Evolutionary conservation across 768 basidiomycete genomes (phyloP).

Genomic region (Lactarius evosmus): DNA sequence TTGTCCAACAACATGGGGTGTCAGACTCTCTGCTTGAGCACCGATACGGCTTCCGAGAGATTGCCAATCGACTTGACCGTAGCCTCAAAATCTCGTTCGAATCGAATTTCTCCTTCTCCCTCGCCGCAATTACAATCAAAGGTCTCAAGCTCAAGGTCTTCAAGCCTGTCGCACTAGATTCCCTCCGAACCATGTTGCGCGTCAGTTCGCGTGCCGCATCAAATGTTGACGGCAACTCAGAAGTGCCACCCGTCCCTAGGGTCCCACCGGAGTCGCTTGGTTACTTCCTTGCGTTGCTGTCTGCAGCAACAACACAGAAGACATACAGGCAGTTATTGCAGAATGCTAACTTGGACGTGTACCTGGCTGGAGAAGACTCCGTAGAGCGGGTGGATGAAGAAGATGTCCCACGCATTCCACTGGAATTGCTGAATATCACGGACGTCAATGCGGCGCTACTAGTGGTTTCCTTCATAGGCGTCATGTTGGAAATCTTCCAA

Average conservation of each 20-base stretch:
- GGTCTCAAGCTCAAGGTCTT: slow-evolving; percentile 70
- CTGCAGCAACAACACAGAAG: slow-evolving; percentile 56
- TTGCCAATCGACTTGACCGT: slow-evolving; percentile 68
- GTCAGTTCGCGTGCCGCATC: slow-evolving; percentile 51
- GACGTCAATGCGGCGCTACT: slow-evolving; percentile 68
- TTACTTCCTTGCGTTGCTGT: slow-evolving; percentile 76
- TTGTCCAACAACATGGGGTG: slow-evolving; percentile 54
- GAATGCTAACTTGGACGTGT: slow-evolving; percentile 56
- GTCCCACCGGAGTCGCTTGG: slow-evolving; percentile 62
- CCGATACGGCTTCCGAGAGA: slow-evolving; percentile 62
- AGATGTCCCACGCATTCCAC: slow-evolving; percentile 50
- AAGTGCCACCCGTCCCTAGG: slow-evolving; percentile 42
- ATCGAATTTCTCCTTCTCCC: slow-evolving; percentile 71
- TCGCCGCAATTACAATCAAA: slow-evolving; percentile 83
- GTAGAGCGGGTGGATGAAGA: slow-evolving; percentile 39
- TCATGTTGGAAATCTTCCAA: slow-evolving; percentile 71
- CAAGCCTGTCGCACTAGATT: slow-evolving; percentile 55
- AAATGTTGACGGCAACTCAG: slow-evolving; percentile 31
- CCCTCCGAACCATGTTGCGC: slow-evolving; percentile 59
- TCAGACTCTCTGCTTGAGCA: slow-evolving; percentile 58
- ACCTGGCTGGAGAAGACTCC: slow-evolving; percentile 45
- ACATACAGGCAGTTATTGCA: slow-evolving; percentile 59
- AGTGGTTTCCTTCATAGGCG: slow-evolving; percentile 67
- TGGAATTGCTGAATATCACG: slow-evolving; percentile 55
- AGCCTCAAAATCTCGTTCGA: slow-evolving; percentile 75